Evolutionary conservation across 352 stramenopile species (phyloP), one percentile per base, ranked within the genome.

Genomic region (Phytophthora pisi): DNA sequence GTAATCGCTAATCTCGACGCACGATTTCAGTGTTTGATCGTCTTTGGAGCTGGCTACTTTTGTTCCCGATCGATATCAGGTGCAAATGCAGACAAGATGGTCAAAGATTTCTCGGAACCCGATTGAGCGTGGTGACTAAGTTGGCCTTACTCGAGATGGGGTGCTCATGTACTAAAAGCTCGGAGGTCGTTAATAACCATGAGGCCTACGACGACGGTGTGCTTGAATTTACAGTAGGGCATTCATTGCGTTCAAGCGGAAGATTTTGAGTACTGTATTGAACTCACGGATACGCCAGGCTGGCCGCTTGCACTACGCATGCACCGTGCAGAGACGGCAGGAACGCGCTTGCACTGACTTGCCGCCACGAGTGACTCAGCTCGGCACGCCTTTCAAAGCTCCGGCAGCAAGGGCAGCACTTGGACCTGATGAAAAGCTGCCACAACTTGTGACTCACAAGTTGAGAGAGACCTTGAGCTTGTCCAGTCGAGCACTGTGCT

Each of bases 11-110:
- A 74, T 71, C 62, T 70, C 67, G 61, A 70, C 61, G 55, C 66
- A 47, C 61, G 55, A 60, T 70, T 70, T 66, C 34, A 60, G 46
- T 61, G 59, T 73, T 67, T 61, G 54, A 62, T 74, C 55, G 66
- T 61, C 31, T 34, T 58, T 28, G 20, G 46, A 61, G 46, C 64
- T 71, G 57, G 65, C 45, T 64, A 61, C 58, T 56, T 61, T 6
- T 42, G 13, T 16, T 10, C 42, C 36, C 38, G 60, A 61, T 61
- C 56, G 63, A 70, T 60, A 66, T 70, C 56, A 60, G 62, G 11
- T 54, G 42, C 55, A 62, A 61, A 61, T 34, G 26, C 42, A 62
- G 28, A 15, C 5, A 18, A 36, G 40, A 18, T 51, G 38, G 7
- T 18, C 10, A 56, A 49, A 20, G 24, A 55, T 66, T 31, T 43